Conservation (phyloP, 2,329 filamentous ascomycete genomes). For the Onygenales sp. region DNA sequence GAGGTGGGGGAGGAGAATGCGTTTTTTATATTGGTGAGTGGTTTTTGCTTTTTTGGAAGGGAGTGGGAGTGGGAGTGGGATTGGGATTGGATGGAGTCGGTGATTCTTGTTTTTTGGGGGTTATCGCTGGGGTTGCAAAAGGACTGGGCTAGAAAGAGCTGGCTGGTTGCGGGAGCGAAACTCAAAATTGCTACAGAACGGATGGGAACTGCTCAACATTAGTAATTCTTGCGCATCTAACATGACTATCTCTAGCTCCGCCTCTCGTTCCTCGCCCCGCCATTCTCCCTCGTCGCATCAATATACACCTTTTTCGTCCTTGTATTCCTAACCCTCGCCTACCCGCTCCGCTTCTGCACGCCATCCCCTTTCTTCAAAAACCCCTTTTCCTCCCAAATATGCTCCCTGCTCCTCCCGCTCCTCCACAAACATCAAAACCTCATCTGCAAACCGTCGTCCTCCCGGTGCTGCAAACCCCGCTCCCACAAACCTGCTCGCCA, state of each 20-base stretch:
- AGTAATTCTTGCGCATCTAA: no score
- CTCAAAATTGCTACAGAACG: no score
- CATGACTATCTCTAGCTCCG: constrained; percentile 13
- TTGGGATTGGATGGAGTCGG: background rate
- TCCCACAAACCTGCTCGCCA: constrained; percentile 1
- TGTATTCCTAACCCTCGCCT: constrained; percentile 41
- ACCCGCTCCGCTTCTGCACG: constrained; percentile 47
- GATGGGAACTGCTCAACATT: no score
- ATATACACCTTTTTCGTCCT: constrained; percentile 47
- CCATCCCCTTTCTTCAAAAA: constrained; percentile 28
- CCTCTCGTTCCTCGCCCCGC: constrained; percentile 35
- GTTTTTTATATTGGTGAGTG: constrained; percentile 33
- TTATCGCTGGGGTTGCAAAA: no score
- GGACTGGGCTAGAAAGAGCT: no score
- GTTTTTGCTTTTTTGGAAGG: background rate
- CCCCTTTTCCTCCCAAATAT: constrained; percentile 42
- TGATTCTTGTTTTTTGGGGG: no score
- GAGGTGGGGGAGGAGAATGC: constrained; percentile 27
- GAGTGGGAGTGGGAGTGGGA: background rate
- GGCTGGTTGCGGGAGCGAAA: no score
- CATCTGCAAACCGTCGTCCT: constrained; percentile 12
- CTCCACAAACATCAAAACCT: constrained; percentile 39
- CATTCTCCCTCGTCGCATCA: constrained; percentile 45
- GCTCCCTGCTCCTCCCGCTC: constrained; percentile 43
- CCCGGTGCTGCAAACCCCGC: background rate